Evolutionary conservation across 352 stramenopile genomes (phyloP).

Genomic region (Pythium phragmitis): DNA sequence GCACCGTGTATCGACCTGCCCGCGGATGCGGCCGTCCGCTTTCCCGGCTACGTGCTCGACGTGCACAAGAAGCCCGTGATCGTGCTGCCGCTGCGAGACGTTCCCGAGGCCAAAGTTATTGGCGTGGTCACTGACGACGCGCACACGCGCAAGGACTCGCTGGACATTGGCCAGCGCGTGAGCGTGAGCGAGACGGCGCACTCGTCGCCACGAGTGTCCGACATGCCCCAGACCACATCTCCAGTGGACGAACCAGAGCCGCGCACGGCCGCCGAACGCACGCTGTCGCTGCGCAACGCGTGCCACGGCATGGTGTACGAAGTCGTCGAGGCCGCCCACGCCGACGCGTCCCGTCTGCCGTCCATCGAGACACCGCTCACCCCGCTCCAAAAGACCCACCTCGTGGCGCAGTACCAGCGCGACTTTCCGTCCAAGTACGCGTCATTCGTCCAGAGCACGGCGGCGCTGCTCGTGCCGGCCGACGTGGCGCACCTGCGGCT

Average conservation of each 20-base stretch:
- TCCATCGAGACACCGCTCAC: slow-evolving; percentile 13
- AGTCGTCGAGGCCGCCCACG: slow-evolving; percentile 11
- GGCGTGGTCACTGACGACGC: slow-evolving; percentile 3
- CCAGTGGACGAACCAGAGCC: slow-evolving; percentile 14
- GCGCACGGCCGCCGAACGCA: slow-evolving; percentile 23
- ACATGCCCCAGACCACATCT: background rate
- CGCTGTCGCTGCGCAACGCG: slow-evolving; percentile 13
- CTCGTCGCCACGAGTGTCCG: slow-evolving; percentile 18
- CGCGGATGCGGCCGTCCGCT: background rate
- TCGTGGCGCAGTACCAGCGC: slow-evolving; percentile 14
- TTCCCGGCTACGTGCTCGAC: slow-evolving; percentile 21
- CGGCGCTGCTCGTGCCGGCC: slow-evolving; percentile 25
- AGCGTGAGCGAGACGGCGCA: slow-evolving; percentile 20
- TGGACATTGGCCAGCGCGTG: background rate
- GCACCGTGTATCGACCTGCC: background rate
- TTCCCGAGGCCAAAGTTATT: background rate
- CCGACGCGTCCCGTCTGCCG: slow-evolving; percentile 21
- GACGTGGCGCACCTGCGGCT: slow-evolving; percentile 25
- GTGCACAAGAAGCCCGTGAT: slow-evolving; percentile 26
- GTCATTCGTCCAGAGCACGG: slow-evolving; percentile 31
- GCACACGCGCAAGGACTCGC: background rate
- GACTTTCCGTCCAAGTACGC: slow-evolving; percentile 42
- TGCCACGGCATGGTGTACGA: slow-evolving; percentile 24
- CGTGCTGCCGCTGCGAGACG: background rate
- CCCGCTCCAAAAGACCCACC: slow-evolving; percentile 6